These are phyloP conservation scores for Colletotrichum abscissum DNA, from an alignment of 2,329 filamentous ascomycete species.

Conservation along the genomic window DNA sequence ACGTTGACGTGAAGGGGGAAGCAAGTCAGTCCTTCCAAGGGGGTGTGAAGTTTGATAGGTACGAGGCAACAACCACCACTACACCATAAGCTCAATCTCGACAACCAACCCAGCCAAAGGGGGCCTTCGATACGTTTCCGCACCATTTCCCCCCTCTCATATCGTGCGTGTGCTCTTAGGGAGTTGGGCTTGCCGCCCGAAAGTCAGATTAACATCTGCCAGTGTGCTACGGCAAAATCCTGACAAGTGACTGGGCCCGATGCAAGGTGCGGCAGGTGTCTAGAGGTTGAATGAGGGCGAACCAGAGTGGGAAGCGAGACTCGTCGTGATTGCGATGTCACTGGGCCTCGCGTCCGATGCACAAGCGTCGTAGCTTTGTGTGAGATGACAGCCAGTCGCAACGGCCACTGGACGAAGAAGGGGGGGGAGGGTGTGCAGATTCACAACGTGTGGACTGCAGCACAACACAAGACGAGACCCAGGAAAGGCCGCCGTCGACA, in stretches of 20 bases:
- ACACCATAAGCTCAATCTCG: background rate
- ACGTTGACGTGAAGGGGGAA: constrained; percentile 33
- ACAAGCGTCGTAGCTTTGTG: constrained; percentile 26
- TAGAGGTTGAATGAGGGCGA: background rate
- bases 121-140: background rate
- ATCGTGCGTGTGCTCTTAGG: background rate
- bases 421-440: constrained; percentile 14
- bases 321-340: constrained; percentile 15
- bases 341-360: constrained; percentile 27
- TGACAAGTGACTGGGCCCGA: constrained; percentile 13
- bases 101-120: background rate
- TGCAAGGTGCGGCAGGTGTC: constrained; percentile 10
- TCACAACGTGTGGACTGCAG: constrained; percentile 11
- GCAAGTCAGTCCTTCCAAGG: background rate
- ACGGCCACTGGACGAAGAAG: constrained; percentile 26
- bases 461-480: constrained; percentile 11
- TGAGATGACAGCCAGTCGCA: constrained; percentile 32
- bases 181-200: constrained; percentile 11
- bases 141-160: background rate
- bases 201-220: constrained; percentile 23
- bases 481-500: background rate
- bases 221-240: background rate
- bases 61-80: background rate
- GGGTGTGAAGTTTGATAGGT: background rate
- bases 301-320: constrained; percentile 17